Base-by-base conservation (phyloP, 2,329 filamentous ascomycete species). In the Apiospora pterosperma region DNA sequence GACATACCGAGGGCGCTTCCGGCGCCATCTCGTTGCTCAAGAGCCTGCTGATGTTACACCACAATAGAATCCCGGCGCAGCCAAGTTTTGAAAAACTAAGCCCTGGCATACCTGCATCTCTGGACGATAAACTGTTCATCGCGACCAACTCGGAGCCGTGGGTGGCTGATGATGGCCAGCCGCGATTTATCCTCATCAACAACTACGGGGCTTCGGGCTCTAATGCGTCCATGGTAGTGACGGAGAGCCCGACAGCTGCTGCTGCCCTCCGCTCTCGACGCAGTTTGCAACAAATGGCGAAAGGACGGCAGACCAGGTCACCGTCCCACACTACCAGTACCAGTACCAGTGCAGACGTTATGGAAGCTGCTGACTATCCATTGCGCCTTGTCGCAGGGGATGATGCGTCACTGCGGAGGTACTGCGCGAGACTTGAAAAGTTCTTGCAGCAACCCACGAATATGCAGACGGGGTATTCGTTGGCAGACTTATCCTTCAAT, bases 131-230 rank as follows among this genome's bases (percentile, higher is more conserved):
- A 12, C 70, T 76, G 23, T 61, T 65, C 16, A 68, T 75, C 2
- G 25, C 61, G 1, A 72, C 67, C 1, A 41, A 23, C 0, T 2
- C 65, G 4, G 48, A 55, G 12, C 65, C 71, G 0, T 77, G 74
- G 76, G 36, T 66, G 1, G 63, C 7, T 1, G 34, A 60, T 1
- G 65, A 62, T n/a, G n/a, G n/a, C n/a, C 67, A 52, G 39, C 5
- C 10, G 5, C 12, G n/a, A 12, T 67, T 60, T 0, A 70, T 73
- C 0, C 63, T 73, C 5, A 69, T 78, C 63, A 79, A 78, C 65
- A 79, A 75, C 65, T 79, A 79, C 63, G 77, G 77, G 1, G 77
- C 77, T 0, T 70, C 68, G 5, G 77, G 75, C 0, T 73, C 68
- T 16, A 77, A 76, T 39, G 68, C 72, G 0, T 67, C 69, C 5